Evolutionary conservation across 768 basidiomycete genomes (phyloP), one percentile per base, ranked within the genome.

Genomic region (Rhodosporidiobolus odoratus): DNA sequence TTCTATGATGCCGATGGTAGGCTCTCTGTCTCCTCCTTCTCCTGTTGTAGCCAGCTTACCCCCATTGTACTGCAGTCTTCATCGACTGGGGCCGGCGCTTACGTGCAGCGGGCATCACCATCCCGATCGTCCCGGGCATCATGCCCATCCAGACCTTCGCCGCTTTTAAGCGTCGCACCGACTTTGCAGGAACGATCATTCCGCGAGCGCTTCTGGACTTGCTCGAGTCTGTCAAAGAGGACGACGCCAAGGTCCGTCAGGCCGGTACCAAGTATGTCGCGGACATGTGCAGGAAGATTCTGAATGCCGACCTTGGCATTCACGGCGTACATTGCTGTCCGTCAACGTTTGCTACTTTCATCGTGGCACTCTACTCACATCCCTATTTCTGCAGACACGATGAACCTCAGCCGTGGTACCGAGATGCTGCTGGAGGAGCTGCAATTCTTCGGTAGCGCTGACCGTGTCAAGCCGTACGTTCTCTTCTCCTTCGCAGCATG

Each of bases 81-180:
- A 87, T 96, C 77, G 83, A 84, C 59, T 99, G 96, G 96, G 93
- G 90, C 48, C 87, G 86, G 70, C 73, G 72, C 21, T 59, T 77
- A 59, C 84, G 76, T 25, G 75, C 61, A 32, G 53, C 76, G 89
- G 96, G 94, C 35, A 93, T 99, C 78, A 84, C 80, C 1, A 86
- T 93, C 8, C 94, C 96, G 2, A 87, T 99, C 75, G 89, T 98
- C 68, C 92, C 96, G 16, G 92, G 94, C 16, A 86, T 98, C 64
- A 96, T 98, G 93, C 95, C 96, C 1, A 92, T 99, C 71, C 96
- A 98, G 78, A 96, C 90, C 27, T 95, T 92, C 78, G 86, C 89
- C 12, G 94, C 94, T 2, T 98, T 98, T 81, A 83, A 89, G 58
- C 88, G 96, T 59, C 82, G 97, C 71, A 91, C 89, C 35, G 94